Conservation (phyloP, 2,329 filamentous ascomycete species). For the Periconia sp. region DNA sequence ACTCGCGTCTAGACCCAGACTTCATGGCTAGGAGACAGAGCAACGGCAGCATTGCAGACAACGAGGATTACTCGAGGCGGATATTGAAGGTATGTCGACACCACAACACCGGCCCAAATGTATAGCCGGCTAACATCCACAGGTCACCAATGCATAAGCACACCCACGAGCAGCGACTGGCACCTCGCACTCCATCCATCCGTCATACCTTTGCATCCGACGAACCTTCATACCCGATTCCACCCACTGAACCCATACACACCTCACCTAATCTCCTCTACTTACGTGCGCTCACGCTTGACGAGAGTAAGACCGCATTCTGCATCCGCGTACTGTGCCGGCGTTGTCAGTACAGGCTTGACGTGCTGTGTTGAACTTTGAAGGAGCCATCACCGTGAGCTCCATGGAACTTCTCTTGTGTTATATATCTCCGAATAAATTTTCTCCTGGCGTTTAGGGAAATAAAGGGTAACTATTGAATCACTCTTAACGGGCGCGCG, state of each 20-base stretch:
- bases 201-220: slow-evolving; percentile 13
- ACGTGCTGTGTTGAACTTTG: slow-evolving; percentile 17
- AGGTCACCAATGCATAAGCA: slow-evolving; percentile 46
- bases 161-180: slow-evolving; percentile 19
- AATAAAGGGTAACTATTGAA: slow-evolving; percentile 19
- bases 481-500: slow-evolving; percentile 10
- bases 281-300: slow-evolving; percentile 37
- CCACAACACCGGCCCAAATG: neutral
- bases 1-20: slow-evolving; percentile 83
- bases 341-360: slow-evolving; percentile 22
- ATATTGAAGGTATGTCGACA: slow-evolving; percentile 79
- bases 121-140: slow-evolving; percentile 17
- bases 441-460: slow-evolving; percentile 13
- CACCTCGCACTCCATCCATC: slow-evolving; percentile 4
- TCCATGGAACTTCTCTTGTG: slow-evolving; percentile 19
- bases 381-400: neutral
- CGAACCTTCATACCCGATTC: slow-evolving; percentile 15
- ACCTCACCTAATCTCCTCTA: slow-evolving; percentile 27
- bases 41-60: slow-evolving; percentile 95
- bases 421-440: slow-evolving; percentile 23
- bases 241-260: slow-evolving; percentile 4
- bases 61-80: slow-evolving; percentile 93
- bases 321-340: slow-evolving; percentile 24
- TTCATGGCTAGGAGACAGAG: slow-evolving; percentile 85
- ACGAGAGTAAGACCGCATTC: slow-evolving; percentile 38